Conservation (phyloP, 2,329 filamentous ascomycete genomes). For the Arthroderma sp. region DNA sequence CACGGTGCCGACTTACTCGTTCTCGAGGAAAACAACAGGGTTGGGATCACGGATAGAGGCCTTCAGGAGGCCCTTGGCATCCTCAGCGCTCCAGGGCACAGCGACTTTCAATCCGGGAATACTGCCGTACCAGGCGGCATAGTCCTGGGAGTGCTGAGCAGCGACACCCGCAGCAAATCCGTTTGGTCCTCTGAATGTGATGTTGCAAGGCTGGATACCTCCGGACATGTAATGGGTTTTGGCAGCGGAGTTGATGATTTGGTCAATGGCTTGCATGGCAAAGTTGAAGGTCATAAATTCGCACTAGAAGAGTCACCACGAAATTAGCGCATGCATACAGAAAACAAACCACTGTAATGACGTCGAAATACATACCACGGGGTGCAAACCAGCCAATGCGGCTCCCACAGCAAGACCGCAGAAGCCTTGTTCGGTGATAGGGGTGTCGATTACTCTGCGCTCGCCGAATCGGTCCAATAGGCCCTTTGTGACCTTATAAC, state of each 20-base stretch:
- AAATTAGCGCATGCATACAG: background rate
- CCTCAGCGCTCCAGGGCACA: slow-evolving; percentile 87
- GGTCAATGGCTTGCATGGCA: slow-evolving; percentile 99
- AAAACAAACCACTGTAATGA: background rate
- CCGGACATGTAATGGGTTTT: slow-evolving; percentile 99
- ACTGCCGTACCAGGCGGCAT: slow-evolving; percentile 96
- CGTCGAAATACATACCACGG: slow-evolving; percentile 54
- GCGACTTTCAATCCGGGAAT: slow-evolving; percentile 97
- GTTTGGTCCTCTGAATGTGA: slow-evolving; percentile 98
- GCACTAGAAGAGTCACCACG: slow-evolving; percentile 43
- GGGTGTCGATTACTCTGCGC: slow-evolving; percentile 93
- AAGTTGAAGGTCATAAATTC: slow-evolving; percentile 99
- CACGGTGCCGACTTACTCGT: slow-evolving; percentile 44
- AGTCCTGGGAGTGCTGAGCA: slow-evolving; percentile 98
- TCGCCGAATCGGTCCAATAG: slow-evolving; percentile 94
- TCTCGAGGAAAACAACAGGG: slow-evolving; percentile 82
- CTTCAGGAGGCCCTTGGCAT: slow-evolving; percentile 96
- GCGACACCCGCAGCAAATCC: slow-evolving; percentile 92
- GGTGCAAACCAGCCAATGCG: slow-evolving; percentile 85
- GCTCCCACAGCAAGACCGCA: slow-evolving; percentile 85
- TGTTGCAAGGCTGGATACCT: slow-evolving; percentile 98
- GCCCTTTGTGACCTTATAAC: slow-evolving; percentile 98
- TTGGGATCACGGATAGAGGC: slow-evolving; percentile 97
- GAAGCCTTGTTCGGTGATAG: slow-evolving; percentile 97
- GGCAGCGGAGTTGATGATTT: slow-evolving; percentile 96